These are phyloP conservation scores for Uronychia binucleata DNA, from an alignment of 73 alveolate species.

Conservation along the genomic window DNA sequence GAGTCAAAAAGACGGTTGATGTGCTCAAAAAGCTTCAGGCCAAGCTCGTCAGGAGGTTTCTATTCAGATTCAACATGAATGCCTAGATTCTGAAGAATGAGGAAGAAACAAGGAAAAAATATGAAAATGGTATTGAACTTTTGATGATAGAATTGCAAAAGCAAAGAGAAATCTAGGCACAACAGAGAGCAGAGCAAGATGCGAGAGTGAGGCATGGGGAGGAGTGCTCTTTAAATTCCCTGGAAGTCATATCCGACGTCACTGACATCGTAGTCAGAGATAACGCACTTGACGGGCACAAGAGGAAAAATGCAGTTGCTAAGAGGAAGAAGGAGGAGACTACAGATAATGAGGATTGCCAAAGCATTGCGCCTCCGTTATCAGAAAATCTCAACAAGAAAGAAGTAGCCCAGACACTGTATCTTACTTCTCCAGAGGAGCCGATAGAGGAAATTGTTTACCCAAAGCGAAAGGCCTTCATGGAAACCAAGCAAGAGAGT, in stretches of 20 bases:
- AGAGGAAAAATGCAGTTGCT: too few relatives aligned
- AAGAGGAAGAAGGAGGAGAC: too few relatives aligned
- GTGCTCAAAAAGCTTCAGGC: not conserved
- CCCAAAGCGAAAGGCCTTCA: too few relatives aligned
- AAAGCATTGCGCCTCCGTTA: too few relatives aligned
- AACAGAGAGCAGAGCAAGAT: not conserved
- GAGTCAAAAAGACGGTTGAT: not conserved
- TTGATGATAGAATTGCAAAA: not conserved
- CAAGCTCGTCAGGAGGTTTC: not conserved
- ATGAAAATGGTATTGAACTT: not conserved
- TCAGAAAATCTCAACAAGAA: too few relatives aligned
- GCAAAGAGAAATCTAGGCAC: not conserved
- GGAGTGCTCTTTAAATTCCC: not conserved
- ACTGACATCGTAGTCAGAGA: too few relatives aligned
- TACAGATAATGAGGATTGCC: too few relatives aligned
- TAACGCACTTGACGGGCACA: too few relatives aligned
- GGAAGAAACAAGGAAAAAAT: not conserved
- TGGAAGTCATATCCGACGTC: not conserved
- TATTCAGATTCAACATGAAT: not conserved
- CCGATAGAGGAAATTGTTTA: too few relatives aligned
- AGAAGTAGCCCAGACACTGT: too few relatives aligned
- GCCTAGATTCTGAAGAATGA: not conserved
- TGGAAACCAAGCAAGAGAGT: too few relatives aligned
- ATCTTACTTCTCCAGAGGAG: too few relatives aligned
- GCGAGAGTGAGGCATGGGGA: not conserved